Base-by-base conservation (phyloP, 441 rosid species). In the Lagerstroemia fauriei region DNA sequence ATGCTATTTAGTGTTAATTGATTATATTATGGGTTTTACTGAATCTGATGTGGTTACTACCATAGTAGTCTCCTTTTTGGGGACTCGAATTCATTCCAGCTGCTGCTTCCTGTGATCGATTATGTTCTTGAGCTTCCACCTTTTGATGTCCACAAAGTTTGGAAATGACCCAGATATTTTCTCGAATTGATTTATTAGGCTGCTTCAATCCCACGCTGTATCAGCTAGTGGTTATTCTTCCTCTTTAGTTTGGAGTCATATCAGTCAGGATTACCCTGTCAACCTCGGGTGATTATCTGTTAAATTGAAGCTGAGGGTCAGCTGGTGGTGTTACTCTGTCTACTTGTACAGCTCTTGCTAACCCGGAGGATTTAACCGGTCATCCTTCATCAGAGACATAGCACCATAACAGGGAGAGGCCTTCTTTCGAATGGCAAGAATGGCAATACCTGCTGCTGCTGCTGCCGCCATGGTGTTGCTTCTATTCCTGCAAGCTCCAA, bases 401-500 rank as follows among this genome's bases (percentile, higher is more conserved):
- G 10, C 11, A 29, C 29, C 41, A 66, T 66, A 31, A 13, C 14
- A n/a, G 34, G 32, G 34, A 66, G 63, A 29, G 71, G 71, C 38
- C 8, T 66, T 66, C 31, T 61, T 46, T 41, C 76, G 7, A 73
- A 17, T 20, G 76, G 14, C 51, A 38, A n/a, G 13, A 24, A 24
- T 73, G 53, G n/a, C 51, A 20, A 90, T 83, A 91, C 44, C 44
- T 38, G 84, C 81, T 61, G 75, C 81, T 81, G 50, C 87, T 81
- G 75, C 81, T 81, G 50, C 87, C 80, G 74, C 85, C 63, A 80
- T 89, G 47, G 73, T 83, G 85, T 48, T 92, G 51, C 85, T 92
- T 78, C 84, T 92, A 77, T 83, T 89, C 82, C 69, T 89, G 74
- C 92, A 85, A 76, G 87, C 84, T 69, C 87, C 82, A 38, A 86